Evolutionary conservation across 2,329 filamentous ascomycete genomes (phyloP), one percentile per base, ranked within the genome.

Genomic region (Rutstroemia sp.): DNA sequence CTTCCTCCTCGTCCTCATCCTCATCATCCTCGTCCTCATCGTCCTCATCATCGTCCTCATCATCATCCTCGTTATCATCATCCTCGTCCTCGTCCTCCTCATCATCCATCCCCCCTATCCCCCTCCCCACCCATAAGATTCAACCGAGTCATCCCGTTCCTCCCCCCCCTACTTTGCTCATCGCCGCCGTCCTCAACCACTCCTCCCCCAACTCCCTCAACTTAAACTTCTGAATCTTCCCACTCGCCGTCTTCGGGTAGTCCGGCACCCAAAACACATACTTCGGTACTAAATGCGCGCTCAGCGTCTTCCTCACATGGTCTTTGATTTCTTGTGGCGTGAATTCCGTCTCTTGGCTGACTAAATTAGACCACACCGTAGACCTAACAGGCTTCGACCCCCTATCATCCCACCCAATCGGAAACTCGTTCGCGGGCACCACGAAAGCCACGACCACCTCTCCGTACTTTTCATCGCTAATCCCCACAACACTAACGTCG

Each of bases 211-310:
- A 25, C n/a, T 91, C 87, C 67, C 82, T 81, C 65, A 97, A 71
- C 74, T 87, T 92, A 70, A 88, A 96, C 75, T 97, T 96, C 74
- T 96, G 90, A 56, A 97, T 92, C 81, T 99, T 99, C 23, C 92
- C 92, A 70, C 90, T 96, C 5, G 91, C 88, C 38, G 94, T 99
- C 79, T 96, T 96, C 19, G 92, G 92, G 69, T 89, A 95, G n/a
- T 84, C 81, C 0, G 85, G 78, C 0, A 88, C 77, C 80, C 88
- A 96, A 69, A 96, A 96, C n/a, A 97, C 80, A 68, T 92, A 83
- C 72, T 88, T 94, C 0, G 92, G 92, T 52, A 89, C 89, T 68
- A 96, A 82, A 71, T 92, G 88, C 61, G 82, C 83, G 30, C 79
- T 81, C 60, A 97, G 70, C 50, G 78, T 81, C 56, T 77, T 73